phyloP scores from a whole-genome alignment of 202 grass and related monocot genomes.

The Eragrostis tef region DNA sequence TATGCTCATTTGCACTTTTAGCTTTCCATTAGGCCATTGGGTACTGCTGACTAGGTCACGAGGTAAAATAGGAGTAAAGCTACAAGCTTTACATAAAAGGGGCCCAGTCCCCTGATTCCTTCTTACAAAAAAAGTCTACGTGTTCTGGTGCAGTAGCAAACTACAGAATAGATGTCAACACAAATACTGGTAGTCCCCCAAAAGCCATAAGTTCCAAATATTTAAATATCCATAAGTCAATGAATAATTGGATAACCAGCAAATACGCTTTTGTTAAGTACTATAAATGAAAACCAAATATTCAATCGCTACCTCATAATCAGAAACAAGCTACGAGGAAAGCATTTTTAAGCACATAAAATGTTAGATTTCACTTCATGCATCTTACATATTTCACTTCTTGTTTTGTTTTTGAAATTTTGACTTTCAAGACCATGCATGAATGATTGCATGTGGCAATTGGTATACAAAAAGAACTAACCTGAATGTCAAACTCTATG shows the following conservation, averaged over 20 bases:
- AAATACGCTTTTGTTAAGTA: constrained; percentile 14
- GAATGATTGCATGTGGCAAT: constrained; percentile 21
- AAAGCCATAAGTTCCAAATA: background rate
- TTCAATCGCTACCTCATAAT: background rate
- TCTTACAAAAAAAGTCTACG: background rate
- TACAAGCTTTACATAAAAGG: background rate
- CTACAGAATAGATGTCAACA: background rate
- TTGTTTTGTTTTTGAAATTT: constrained; percentile 25
- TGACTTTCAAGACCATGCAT: constrained; percentile 14
- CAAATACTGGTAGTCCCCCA: background rate
- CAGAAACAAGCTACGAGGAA: constrained; percentile 6
- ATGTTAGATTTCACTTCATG: constrained; percentile 14
- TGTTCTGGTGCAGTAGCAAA: background rate
- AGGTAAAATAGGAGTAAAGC: constrained; percentile 6
- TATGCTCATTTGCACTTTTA: constrained; percentile 18
- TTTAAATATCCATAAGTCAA: constrained; percentile 21
- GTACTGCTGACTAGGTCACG: background rate
- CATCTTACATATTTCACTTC: background rate
- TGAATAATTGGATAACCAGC: background rate
- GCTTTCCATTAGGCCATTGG: constrained; percentile 21
- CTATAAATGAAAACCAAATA: background rate
- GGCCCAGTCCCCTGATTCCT: background rate
- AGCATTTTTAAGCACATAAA: constrained; percentile 1
- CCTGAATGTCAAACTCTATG: constrained; percentile 99
- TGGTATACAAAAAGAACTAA: constrained; percentile 51